phyloP scores from a whole-genome alignment of 1,284 basidiomycete genomes.

The Cutaneotrichosporon mucoides region DNA sequence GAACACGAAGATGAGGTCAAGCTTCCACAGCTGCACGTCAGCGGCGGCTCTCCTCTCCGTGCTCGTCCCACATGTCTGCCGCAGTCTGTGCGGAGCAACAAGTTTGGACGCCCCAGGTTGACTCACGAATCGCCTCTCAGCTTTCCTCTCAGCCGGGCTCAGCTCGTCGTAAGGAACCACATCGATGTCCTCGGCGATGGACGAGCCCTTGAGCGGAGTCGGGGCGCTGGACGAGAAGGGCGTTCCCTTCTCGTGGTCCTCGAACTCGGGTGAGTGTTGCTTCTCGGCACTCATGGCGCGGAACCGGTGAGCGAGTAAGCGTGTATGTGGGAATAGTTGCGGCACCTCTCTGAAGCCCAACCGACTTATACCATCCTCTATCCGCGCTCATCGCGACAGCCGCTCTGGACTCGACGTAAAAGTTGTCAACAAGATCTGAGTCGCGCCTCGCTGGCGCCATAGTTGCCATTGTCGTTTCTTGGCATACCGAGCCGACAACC shows the following conservation, averaged over 20 bases:
- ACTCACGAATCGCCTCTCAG: slow-evolving; percentile 9
- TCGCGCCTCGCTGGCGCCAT: no score
- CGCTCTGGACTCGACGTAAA: no score
- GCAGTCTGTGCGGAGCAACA: not conserved
- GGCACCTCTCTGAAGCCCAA: no score
- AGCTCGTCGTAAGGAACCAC: slow-evolving; percentile 6
- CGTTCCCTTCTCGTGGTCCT: not conserved
- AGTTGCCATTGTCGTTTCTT: no score
- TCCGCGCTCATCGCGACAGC: not conserved
- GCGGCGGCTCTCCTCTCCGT: not conserved
- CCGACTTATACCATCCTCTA: not conserved
- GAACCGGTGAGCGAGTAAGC: not conserved
- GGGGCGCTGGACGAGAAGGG: not conserved
- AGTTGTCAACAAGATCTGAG: not conserved
- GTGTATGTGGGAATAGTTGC: not conserved
- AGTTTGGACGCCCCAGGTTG: not conserved
- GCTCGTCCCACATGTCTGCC: no score
- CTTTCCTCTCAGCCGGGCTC: slow-evolving; percentile 7
- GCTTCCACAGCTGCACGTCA: slow-evolving; percentile 12
- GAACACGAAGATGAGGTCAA: slow-evolving; percentile 12
- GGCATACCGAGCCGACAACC: no score
- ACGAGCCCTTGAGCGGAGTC: not conserved
- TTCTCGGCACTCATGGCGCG: not conserved
- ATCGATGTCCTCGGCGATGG: not conserved
- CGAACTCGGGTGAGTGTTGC: not conserved